Percentiles rank a stretch among this genome's conserved stretches.
Conservation (phyloP, 176 grass and related monocot species). For the Panicum miliaceum region DNA sequence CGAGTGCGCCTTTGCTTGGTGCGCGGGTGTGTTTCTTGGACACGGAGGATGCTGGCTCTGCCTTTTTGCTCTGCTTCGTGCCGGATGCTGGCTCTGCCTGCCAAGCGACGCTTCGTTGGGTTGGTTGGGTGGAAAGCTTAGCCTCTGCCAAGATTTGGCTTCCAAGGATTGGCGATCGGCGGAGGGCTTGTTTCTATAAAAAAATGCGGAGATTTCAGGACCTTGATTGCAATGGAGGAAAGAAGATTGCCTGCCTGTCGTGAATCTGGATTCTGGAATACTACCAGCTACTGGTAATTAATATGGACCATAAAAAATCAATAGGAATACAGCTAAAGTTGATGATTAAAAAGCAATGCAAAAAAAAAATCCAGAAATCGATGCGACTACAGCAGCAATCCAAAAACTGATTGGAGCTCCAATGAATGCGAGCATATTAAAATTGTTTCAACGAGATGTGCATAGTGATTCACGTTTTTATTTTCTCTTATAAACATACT, state of each 20-base stretch:
- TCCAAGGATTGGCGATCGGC: background rate
- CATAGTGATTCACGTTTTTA: no score
- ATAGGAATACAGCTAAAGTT: no score
- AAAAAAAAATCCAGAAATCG: no score
- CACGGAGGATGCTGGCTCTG: background rate
- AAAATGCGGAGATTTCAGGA: background rate
- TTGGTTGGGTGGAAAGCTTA: background rate
- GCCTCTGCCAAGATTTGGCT: conserved; percentile 16
- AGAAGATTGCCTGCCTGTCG: background rate
- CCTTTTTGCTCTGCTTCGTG: conserved; percentile 23
- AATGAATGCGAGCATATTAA: no score
- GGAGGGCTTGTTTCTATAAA: background rate
- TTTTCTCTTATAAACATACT: no score
- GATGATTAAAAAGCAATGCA: no score
- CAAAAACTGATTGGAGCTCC: no score
- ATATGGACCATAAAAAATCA: background rate
- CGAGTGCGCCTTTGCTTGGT: conserved; percentile 18
- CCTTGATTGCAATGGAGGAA: background rate
- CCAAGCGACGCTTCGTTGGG: conserved; percentile 5
- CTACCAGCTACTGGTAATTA: background rate
- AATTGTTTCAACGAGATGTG: no score
- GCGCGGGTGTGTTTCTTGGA: background rate
- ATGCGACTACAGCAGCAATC: no score
- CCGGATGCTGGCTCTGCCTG: background rate
- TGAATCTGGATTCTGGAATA: background rate